Conservation (phyloP, 768 basidiomycete species). For the Suillus variegatus region DNA sequence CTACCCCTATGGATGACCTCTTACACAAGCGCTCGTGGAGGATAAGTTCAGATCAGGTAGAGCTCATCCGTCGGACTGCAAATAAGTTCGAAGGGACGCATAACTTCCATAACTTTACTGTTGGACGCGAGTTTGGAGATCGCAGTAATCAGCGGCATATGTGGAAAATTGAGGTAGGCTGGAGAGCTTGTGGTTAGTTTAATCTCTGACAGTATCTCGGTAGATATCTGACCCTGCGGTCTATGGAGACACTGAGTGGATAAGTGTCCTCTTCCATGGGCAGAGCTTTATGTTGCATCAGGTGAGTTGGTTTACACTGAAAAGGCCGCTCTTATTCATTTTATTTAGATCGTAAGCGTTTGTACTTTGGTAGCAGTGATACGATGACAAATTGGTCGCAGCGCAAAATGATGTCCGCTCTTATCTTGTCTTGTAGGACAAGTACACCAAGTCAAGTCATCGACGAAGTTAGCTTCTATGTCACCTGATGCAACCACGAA, state of each 20-base stretch:
- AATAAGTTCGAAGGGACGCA: conserved; percentile 83
- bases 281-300: conserved; percentile 99
- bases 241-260: conserved; percentile 92
- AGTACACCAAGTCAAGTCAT: conserved; percentile 74
- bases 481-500: background rate
- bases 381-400: conserved; percentile 32
- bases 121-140: conserved; percentile 83
- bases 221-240: conserved; percentile 86
- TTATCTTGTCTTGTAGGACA: conserved; percentile 80
- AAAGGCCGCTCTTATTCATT: conserved; percentile 26
- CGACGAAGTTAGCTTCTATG: conserved; percentile 52
- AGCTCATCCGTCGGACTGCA: conserved; percentile 54
- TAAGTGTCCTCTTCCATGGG: conserved; percentile 90
- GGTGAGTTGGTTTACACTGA: conserved; percentile 45
- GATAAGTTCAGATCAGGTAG: conserved; percentile 52
- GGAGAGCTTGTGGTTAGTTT: background rate
- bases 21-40: conserved; percentile 75
- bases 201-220: background rate
- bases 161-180: conserved; percentile 75
- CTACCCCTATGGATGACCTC: conserved; percentile 58
- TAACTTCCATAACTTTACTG: conserved; percentile 98
- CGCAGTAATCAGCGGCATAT: conserved; percentile 83
- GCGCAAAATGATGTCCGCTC: conserved; percentile 96
- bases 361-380: background rate
- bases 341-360: conserved; percentile 31